phyloP scores from a whole-genome alignment of 2,329 filamentous ascomycete species.

The Diaporthe citriasiana region DNA sequence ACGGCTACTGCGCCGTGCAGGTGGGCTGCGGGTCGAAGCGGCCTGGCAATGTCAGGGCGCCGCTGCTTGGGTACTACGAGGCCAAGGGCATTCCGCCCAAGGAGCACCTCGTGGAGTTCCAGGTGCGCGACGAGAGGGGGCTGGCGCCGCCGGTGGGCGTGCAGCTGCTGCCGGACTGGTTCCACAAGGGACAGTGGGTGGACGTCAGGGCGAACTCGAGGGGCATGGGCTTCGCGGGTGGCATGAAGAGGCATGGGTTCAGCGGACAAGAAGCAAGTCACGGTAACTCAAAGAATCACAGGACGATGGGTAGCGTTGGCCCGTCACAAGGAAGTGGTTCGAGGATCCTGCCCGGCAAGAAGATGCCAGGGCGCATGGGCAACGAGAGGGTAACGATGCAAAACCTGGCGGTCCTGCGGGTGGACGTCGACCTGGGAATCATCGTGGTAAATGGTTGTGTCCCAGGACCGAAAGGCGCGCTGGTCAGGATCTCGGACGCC shows the following conservation, averaged over 20 bases:
- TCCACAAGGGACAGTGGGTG: constrained; percentile 89
- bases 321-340: constrained; percentile 93
- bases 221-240: constrained; percentile 95
- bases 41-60: constrained; percentile 82
- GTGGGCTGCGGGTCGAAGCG: constrained; percentile 84
- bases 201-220: constrained; percentile 84
- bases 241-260: constrained; percentile 97
- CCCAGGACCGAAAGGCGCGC: constrained; percentile 87
- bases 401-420: constrained; percentile 89
- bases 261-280: constrained; percentile 90
- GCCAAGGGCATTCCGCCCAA: constrained; percentile 87
- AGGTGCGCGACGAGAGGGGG: constrained; percentile 80
- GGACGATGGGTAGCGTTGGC: constrained; percentile 90
- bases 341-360: constrained; percentile 94
- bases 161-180: constrained; percentile 88
- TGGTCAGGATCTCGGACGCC: constrained; percentile 90
- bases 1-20: constrained; percentile 97
- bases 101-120: constrained; percentile 86
- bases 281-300: constrained; percentile 95
- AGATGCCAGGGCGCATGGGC: constrained; percentile 98
- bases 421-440: constrained; percentile 88
- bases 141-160: constrained; percentile 79
- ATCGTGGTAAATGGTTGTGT: constrained; percentile 90
- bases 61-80: constrained; percentile 90
- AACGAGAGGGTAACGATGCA: constrained; percentile 89